Base-by-base conservation (phyloP, 2,329 filamentous ascomycete genomes). In the Sarocladium brachiariae region DNA sequence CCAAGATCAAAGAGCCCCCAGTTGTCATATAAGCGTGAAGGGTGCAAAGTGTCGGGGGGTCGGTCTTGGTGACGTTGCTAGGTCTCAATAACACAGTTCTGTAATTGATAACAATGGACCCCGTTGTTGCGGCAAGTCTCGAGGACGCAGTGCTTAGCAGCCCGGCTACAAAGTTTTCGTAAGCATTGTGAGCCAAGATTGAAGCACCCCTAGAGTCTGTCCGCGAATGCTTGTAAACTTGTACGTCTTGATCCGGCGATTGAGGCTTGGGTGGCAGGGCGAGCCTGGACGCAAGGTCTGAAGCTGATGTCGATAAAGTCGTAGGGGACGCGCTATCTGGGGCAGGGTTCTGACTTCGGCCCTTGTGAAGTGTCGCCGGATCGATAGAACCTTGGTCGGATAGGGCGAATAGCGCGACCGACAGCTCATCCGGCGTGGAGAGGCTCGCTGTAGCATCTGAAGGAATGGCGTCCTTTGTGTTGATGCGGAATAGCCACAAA, bases 401-500 rank as follows among this genome's bases (percentile, higher is more conserved):
- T 47, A 73, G 55, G 10, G 59, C 59, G 24, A 81, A 49, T 11
- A 14, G 30, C 11, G 46, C n/a, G 10, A 19, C 9, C 14, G 30
- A 16, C 13, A 49, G 31, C 19, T 49, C 46, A 8, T 35, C 46
- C 8, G 31, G 16, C 3, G 43, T 25, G 10, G 43, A 21, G 21
- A 14, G 5, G 39, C n/a, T 33, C 5, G 33, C 46, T 7, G 10
- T 43, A 38, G 39, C 4, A 7, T 39, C 46, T 56, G 53, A 4
- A 56, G 54, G 18, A 55, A 13, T 30, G 13, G 60, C 56, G 50
- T 53, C 56, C 13, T 56, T 56, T 27, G 62, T 69, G 21, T 74
- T 70, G 55, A 80, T 65, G 23, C 70, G 70, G 57, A 82, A 83
- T 53, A 74, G 70, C 79, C 79, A 83, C 50, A 82, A 63, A 9